A percentile compares a stretch with the other conserved stretches of the same genome.
These are phyloP conservation scores for Rhizoclosmatium sp. DNA, from an alignment of 192 early-diverging fungal genomes.

Conservation along the genomic window DNA sequence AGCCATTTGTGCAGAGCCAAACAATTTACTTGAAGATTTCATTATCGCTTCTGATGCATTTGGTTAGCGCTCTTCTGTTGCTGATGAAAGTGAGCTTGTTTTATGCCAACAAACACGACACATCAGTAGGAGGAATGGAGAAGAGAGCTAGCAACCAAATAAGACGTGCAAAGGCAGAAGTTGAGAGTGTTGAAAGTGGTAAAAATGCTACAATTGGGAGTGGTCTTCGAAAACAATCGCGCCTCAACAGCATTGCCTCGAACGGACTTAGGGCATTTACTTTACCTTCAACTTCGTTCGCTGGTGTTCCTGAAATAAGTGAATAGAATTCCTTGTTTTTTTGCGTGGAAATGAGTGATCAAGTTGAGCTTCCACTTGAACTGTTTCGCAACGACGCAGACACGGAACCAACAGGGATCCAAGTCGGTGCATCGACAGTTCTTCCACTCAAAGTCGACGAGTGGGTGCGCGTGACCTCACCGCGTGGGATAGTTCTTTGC, in stretches of 20 bases:
- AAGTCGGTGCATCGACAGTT: not conserved
- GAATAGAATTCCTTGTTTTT: not conserved
- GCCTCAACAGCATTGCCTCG: too few species aligned
- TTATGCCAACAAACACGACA: too few species aligned
- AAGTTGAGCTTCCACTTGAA: not conserved
- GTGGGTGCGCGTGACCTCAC: not conserved
- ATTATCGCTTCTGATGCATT: not conserved
- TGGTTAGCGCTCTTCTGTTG: not conserved
- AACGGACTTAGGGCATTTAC: too few species aligned
- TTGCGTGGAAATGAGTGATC: not conserved
- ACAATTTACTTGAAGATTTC: not conserved
- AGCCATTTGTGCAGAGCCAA: not conserved
- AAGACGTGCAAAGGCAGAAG: too few species aligned
- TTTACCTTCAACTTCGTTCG: too few species aligned
- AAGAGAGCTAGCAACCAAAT: too few species aligned
- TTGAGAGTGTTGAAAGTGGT: too few species aligned
- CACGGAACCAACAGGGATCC: not conserved
- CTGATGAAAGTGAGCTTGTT: not conserved
- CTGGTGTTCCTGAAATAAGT: not conserved
- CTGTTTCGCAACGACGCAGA: not conserved
- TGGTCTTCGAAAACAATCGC: too few species aligned
- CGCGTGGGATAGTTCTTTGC: too few species aligned
- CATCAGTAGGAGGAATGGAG: too few species aligned
- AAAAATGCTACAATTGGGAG: too few species aligned
- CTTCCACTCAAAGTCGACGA: not conserved